A percentile compares a stretch with the other conserved stretches of the same genome.
Evolutionary conservation across 257 asterid genomes (phyloP).

Genomic region (Scutellaria baicalensis): DNA sequence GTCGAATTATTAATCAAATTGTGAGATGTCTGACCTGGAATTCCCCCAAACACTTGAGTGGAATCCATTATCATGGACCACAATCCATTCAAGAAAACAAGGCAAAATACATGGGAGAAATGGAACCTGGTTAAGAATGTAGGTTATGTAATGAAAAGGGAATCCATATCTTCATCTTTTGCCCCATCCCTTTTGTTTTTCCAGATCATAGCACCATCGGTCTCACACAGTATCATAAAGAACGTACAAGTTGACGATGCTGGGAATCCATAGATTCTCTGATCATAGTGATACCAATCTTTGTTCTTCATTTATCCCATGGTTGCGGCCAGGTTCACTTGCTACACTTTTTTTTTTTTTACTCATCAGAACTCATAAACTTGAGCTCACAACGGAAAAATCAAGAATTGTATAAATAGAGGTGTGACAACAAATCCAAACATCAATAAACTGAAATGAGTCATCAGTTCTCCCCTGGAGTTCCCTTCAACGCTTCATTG

Average conservation of each 20-base stretch:
- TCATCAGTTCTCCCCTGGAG: constrained; percentile 40
- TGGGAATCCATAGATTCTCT: constrained; percentile 15
- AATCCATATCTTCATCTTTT: constrained; percentile 16
- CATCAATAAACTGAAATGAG: background rate
- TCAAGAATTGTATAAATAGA: background rate
- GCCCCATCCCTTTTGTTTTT: background rate
- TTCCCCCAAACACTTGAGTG: no score
- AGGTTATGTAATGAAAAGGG: constrained; percentile 21
- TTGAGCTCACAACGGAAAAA: background rate
- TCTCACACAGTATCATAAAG: background rate
- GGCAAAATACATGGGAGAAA: constrained; percentile 3
- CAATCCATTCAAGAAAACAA: background rate
- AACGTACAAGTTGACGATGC: constrained; percentile 7
- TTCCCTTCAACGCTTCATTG: constrained; percentile 45
- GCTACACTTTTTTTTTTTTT: background rate
- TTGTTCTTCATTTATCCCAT: constrained; percentile 13
- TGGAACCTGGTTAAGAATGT: constrained; percentile 41
- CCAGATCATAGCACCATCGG: background rate
- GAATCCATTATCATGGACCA: no score
- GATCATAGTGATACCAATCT: background rate
- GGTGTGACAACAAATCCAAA: background rate
- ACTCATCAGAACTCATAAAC: background rate
- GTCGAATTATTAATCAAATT: no score
- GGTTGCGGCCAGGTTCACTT: constrained; percentile 26
- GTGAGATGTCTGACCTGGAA: no score